These are phyloP conservation scores for Ogataea hybrid DNA, from an alignment of 1,139 yeast genomes.

Conservation along the genomic window DNA sequence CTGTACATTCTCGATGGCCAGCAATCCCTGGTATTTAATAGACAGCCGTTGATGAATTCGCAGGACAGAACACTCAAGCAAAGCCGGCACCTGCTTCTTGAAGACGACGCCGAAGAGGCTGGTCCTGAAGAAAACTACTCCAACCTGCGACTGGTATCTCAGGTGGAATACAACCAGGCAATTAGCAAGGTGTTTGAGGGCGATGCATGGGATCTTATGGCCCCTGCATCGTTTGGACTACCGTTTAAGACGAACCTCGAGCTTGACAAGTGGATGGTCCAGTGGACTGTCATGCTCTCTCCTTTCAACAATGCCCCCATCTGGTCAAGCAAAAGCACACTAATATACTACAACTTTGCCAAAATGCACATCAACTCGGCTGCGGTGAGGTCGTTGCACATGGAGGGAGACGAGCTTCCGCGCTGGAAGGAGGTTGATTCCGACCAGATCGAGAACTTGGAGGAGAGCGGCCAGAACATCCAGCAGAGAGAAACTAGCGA, in stretches of 20 bases:
- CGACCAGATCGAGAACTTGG: slow-evolving; percentile 15
- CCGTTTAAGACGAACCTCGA: slow-evolving; percentile 69
- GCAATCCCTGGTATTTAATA: slow-evolving; percentile 59
- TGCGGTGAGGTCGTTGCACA: slow-evolving; percentile 48
- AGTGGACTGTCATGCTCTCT: slow-evolving; percentile 69
- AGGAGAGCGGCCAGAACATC: background rate
- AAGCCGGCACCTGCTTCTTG: slow-evolving; percentile 38
- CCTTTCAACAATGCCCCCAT: slow-evolving; percentile 57
- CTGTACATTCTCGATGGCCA: slow-evolving; percentile 70
- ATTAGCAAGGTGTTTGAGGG: slow-evolving; percentile 57
- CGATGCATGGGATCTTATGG: slow-evolving; percentile 59
- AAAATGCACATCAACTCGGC: slow-evolving; percentile 69
- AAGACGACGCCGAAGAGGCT: slow-evolving; percentile 1
- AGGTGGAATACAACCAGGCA: slow-evolving; percentile 71
- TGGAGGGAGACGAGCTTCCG: slow-evolving; percentile 38
- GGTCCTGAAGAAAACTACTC: slow-evolving; percentile 32
- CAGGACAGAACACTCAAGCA: slow-evolving; percentile 43
- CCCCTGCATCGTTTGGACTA: slow-evolving; percentile 62
- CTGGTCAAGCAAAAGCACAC: slow-evolving; percentile 71
- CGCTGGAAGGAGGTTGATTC: slow-evolving; percentile 33
- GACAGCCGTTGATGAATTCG: slow-evolving; percentile 53
- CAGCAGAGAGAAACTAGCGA: slow-evolving; percentile 26
- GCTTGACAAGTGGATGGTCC: slow-evolving; percentile 76
- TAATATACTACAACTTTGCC: slow-evolving; percentile 71
- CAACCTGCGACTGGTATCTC: slow-evolving; percentile 65